phyloP scores from a whole-genome alignment of 2,329 filamentous ascomycete species.

The Fusarium camptoceras region DNA sequence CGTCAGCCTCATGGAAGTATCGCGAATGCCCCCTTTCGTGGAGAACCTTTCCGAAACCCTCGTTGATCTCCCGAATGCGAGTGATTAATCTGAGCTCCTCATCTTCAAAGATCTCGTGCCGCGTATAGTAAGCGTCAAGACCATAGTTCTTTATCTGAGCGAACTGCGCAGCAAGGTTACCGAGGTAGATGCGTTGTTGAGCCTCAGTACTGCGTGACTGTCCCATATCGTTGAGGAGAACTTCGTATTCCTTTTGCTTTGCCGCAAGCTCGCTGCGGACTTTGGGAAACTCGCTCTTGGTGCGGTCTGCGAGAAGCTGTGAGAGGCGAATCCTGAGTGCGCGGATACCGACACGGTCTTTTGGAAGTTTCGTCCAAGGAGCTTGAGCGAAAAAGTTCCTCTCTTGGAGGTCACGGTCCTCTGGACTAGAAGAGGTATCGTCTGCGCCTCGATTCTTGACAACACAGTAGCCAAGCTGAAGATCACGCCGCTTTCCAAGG shows the following conservation, averaged over 20 bases:
- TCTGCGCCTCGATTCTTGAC: constrained; percentile 62
- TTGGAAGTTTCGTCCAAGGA: constrained; percentile 52
- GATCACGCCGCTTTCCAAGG: constrained; percentile 52
- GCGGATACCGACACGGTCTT: constrained; percentile 50
- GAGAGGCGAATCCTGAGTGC: constrained; percentile 53
- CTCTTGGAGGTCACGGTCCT: constrained; percentile 51
- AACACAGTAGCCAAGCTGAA: constrained; percentile 62
- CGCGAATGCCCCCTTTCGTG: constrained; percentile 39
- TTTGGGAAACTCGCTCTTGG: constrained; percentile 54
- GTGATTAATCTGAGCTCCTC: constrained; percentile 54
- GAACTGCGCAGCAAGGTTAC: constrained; percentile 50
- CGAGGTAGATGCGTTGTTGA: constrained; percentile 53
- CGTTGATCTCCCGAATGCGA: constrained; percentile 52
- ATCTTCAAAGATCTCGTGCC: constrained; percentile 47
- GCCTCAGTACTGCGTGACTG: constrained; percentile 43
- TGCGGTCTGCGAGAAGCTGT: constrained; percentile 55
- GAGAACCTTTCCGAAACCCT: constrained; percentile 50
- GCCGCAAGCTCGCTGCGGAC: constrained; percentile 49
- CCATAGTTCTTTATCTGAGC: constrained; percentile 45
- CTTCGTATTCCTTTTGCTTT: constrained; percentile 19
- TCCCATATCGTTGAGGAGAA: constrained; percentile 48
- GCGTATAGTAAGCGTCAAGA: constrained; percentile 53
- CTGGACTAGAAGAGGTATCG: constrained; percentile 50
- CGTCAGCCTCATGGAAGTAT: neutral
- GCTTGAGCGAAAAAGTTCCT: constrained; percentile 51